phyloP scores from a whole-genome alignment of 148 eudicot genomes.

The Gaultheria prostrata region DNA sequence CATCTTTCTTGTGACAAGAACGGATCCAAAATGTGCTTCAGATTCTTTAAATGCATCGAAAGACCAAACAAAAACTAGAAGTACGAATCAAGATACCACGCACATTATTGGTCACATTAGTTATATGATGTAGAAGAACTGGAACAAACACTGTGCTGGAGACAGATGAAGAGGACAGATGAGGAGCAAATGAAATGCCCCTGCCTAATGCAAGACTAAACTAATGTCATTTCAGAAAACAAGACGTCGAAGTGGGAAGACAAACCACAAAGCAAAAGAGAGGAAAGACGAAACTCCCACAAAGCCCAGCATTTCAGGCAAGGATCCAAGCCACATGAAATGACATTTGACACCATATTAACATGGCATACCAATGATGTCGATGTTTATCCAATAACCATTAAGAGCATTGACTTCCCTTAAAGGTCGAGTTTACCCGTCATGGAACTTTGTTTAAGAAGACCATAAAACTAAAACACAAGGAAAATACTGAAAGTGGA shows the following conservation, averaged over 20 bases:
- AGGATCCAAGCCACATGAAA: not conserved
- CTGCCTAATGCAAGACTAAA: not conserved
- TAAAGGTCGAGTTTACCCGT: not conserved
- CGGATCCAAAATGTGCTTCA: not conserved
- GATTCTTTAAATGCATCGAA: not conserved
- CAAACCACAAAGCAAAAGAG: not conserved
- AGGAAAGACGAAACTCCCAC: not conserved
- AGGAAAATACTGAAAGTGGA: not conserved
- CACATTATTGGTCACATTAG: not conserved
- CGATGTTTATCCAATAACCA: not conserved
- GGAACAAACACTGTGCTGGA: not conserved
- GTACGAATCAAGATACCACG: not conserved
- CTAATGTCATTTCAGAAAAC: not conserved
- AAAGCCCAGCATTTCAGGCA: not conserved
- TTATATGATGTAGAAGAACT: not conserved
- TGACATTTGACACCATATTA: not conserved
- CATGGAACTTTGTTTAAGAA: not conserved
- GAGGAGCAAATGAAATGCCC: not conserved
- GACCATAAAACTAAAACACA: not conserved
- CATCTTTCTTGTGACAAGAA: not conserved
- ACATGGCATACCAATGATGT: not conserved
- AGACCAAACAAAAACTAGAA: not conserved
- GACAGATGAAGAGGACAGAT: not conserved
- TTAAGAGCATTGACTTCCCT: not conserved
- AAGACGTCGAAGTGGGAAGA: not conserved